Evolutionary conservation across 805 yeast genomes (phyloP).

Genomic region (Wickerhamiella australiensis): DNA sequence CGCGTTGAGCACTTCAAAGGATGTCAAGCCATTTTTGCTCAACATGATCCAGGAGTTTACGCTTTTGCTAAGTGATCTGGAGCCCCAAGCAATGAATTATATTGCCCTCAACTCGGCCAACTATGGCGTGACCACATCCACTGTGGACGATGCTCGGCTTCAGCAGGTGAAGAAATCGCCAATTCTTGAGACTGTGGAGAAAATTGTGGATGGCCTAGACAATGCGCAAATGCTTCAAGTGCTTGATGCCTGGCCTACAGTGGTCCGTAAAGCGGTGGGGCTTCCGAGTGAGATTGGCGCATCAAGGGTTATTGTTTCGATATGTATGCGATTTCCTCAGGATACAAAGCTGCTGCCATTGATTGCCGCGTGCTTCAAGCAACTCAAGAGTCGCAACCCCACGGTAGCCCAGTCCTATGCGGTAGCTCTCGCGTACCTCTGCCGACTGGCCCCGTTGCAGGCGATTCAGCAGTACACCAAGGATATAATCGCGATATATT

Average conservation of each 20-base stretch:
- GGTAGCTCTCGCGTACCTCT: slow-evolving; percentile 63
- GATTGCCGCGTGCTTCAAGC: slow-evolving; percentile 44
- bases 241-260: slow-evolving; percentile 38
- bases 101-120: slow-evolving; percentile 79
- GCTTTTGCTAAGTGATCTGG: slow-evolving; percentile 67
- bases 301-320: slow-evolving; percentile 53
- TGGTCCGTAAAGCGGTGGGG: slow-evolving; percentile 65
- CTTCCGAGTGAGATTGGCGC: slow-evolving; percentile 86
- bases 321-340: slow-evolving; percentile 46
- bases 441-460: slow-evolving; percentile 46
- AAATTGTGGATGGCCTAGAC: slow-evolving; percentile 47
- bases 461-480: slow-evolving; percentile 43
- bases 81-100: slow-evolving; percentile 83
- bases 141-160: slow-evolving; percentile 65
- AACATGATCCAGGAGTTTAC: slow-evolving; percentile 57
- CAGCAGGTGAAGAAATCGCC: slow-evolving; percentile 72
- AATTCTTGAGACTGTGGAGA: slow-evolving; percentile 75
- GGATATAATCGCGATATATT: slow-evolving; percentile 43
- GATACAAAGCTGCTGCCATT: slow-evolving; percentile 42
- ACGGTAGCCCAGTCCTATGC: slow-evolving; percentile 69
- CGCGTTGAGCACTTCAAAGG: slow-evolving; percentile 48
- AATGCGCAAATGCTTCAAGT: slow-evolving; percentile 38
- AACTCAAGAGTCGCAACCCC: slow-evolving; percentile 57
- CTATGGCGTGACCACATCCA: slow-evolving; percentile 57
- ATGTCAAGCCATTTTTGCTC: slow-evolving; percentile 53